Percentiles rank a stretch among this genome's conserved stretches.
Conservation (phyloP, 495 filamentous ascomycete genomes). For the Hypoxylon fuscum region DNA sequence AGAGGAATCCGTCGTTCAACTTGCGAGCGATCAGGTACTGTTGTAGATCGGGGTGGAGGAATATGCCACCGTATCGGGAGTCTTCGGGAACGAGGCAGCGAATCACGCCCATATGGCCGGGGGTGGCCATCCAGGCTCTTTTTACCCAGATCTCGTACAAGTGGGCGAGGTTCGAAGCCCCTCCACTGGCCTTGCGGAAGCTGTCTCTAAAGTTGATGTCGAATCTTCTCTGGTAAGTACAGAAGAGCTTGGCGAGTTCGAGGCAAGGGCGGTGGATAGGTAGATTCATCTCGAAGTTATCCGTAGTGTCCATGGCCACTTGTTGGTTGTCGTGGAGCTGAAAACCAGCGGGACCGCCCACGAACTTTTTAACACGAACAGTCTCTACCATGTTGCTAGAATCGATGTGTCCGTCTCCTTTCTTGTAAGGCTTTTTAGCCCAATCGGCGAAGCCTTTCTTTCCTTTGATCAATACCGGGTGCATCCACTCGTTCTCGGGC, state of each 20-base stretch:
- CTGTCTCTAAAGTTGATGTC: constrained; percentile 12
- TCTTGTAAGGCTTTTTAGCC: not conserved
- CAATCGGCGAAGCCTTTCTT: constrained; percentile 16
- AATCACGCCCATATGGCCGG: not conserved
- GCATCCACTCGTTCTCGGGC: constrained; percentile 31
- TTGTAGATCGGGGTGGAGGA: no score
- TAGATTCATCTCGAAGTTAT: constrained; percentile 24
- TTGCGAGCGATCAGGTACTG: no score
- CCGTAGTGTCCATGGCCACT: constrained; percentile 12
- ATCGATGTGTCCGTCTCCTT: no score
- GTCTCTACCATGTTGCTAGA: not conserved
- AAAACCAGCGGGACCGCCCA: constrained; percentile 13
- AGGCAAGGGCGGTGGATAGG: constrained; percentile 30
- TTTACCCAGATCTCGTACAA: constrained; percentile 40
- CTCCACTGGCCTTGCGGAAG: not conserved
- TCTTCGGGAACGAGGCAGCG: not conserved
- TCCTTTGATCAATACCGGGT: constrained; percentile 20
- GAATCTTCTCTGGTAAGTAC: constrained; percentile 11
- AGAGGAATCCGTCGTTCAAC: no score
- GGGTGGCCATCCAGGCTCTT: constrained; percentile 14
- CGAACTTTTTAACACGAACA: not conserved
- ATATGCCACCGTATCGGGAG: not conserved
- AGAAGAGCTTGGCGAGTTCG: constrained; percentile 16
- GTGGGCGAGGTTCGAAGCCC: constrained; percentile 22
- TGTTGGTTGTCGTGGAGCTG: not conserved